phyloP scores from a whole-genome alignment of 148 eudicot species.

The Rhododendron griersonianum region DNA sequence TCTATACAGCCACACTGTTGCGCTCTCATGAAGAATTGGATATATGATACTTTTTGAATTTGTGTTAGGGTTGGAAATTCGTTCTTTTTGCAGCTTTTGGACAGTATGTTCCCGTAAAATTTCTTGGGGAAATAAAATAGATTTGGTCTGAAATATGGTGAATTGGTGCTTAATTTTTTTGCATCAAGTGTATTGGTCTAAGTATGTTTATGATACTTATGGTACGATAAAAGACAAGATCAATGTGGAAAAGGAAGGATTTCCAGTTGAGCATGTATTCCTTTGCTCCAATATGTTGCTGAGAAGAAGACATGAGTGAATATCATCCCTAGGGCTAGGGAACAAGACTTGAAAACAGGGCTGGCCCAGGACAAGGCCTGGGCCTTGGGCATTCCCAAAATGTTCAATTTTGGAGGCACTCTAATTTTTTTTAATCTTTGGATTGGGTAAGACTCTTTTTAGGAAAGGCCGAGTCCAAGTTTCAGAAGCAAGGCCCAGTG shows the following conservation, averaged over 20 bases:
- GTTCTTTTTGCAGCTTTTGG: background rate
- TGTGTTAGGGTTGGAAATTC: background rate
- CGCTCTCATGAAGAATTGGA: background rate
- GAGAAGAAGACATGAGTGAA: background rate
- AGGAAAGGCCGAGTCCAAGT: too few species aligned
- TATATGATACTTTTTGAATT: background rate
- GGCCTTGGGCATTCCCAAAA: too few species aligned
- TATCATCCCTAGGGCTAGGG: too few species aligned
- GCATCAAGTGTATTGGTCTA: background rate
- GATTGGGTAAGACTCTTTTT: too few species aligned
- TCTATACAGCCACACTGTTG: background rate
- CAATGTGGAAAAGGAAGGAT: background rate
- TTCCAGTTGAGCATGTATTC: background rate
- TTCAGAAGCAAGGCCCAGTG: too few species aligned
- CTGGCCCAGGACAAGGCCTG: too few species aligned
- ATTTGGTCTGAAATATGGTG: background rate
- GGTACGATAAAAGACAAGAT: background rate
- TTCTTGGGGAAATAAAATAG: background rate
- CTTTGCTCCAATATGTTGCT: background rate
- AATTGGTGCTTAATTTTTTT: background rate
- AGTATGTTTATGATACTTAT: too few species aligned
- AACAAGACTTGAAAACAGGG: background rate
- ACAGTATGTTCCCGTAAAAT: conserved; percentile 4
- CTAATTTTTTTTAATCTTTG: too few species aligned
- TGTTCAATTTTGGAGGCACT: too few species aligned